phyloP scores from a whole-genome alignment of 2,329 filamentous ascomycete species.

The Cercospora citrullina region DNA sequence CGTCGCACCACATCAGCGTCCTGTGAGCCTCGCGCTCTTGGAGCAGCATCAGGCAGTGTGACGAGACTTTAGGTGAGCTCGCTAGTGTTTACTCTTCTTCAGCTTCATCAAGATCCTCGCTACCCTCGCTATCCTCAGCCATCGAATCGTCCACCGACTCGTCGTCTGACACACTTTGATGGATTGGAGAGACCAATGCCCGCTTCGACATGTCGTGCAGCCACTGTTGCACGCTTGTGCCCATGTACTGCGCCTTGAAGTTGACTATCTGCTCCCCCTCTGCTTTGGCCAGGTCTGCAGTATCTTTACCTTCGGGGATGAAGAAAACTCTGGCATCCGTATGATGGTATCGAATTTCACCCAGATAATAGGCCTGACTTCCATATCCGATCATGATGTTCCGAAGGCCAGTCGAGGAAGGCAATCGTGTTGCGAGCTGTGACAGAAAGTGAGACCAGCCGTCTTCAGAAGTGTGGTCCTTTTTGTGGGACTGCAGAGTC shows the following conservation, averaged over 20 bases:
- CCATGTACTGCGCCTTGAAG: constrained; percentile 12
- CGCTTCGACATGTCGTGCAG: constrained; percentile 14
- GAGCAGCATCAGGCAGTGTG: neutral
- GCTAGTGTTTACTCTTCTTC: neutral
- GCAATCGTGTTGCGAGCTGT: constrained; percentile 9
- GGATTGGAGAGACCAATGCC: constrained; percentile 17
- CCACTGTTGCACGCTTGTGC: constrained; percentile 12
- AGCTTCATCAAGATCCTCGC: neutral
- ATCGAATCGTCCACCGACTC: neutral
- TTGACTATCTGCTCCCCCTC: neutral
- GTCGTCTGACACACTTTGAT: neutral
- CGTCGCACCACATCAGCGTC: neutral
- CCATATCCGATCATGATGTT: constrained; percentile 15
- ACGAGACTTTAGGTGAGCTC: neutral
- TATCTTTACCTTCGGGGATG: constrained; percentile 12
- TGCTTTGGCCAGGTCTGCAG: constrained; percentile 2
- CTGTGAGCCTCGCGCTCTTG: neutral
- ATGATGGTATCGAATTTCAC: neutral
- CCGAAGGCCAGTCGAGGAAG: constrained; percentile 1
- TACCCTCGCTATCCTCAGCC: neutral
- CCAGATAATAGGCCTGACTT: neutral
- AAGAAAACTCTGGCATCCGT: neutral
- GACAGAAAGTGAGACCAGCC: constrained; percentile 16
- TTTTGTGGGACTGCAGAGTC: neutral
- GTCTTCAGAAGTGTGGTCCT: neutral